A percentile compares a stretch with the other conserved stretches of the same genome.
Conservation (phyloP, 129 eudicot species). For the Oenanthe sinensis region DNA sequence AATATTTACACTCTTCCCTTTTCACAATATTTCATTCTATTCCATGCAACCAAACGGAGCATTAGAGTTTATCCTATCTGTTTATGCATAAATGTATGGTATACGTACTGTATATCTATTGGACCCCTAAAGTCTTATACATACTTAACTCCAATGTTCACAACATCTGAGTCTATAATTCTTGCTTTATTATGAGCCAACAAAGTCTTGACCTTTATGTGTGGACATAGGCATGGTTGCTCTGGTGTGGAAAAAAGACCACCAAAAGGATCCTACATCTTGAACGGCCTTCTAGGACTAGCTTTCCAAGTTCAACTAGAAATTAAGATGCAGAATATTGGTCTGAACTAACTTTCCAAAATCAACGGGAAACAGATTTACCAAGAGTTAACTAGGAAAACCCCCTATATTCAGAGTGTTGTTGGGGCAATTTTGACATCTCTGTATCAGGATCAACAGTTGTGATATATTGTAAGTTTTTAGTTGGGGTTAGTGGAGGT, state of each 20-base stretch:
- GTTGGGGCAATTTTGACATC: not conserved
- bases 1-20: too few relatives aligned
- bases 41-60: too few relatives aligned
- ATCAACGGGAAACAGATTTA: not conserved
- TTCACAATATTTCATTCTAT: too few relatives aligned
- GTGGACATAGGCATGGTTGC: not conserved
- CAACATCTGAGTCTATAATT: not conserved
- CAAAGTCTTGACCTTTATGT: not conserved
- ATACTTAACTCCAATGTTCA: not conserved
- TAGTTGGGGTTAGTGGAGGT: not conserved
- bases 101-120: not conserved
- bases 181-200: not conserved
- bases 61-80: not conserved
- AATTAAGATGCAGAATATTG: not conserved
- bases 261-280: not conserved
- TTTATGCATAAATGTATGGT: not conserved
- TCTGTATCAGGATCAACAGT: not conserved
- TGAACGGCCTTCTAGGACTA: not conserved
- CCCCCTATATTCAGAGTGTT: not conserved
- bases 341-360: not conserved
- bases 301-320: not conserved
- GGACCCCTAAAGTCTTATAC: too few relatives aligned
- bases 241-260: not conserved
- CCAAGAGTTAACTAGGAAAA: not conserved
- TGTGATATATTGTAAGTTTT: not conserved